phyloP scores from a whole-genome alignment of 2,329 filamentous ascomycete species.

The Penicillium psychrosexuale region DNA sequence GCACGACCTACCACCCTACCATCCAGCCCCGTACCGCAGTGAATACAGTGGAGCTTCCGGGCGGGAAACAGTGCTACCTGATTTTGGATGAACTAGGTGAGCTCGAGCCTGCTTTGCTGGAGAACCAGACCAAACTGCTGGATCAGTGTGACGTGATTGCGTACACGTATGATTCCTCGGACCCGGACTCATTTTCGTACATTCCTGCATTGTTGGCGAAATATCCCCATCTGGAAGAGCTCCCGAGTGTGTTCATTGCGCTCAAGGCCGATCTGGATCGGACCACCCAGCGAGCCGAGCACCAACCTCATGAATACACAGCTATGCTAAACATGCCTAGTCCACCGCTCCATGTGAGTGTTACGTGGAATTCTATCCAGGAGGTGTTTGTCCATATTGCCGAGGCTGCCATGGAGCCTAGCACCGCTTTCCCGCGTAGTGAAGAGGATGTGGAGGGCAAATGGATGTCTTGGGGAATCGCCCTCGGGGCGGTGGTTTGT shows the following conservation, averaged over 20 bases:
- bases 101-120: conserved; percentile 88
- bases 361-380: conserved; percentile 88
- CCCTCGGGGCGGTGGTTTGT: conserved; percentile 67
- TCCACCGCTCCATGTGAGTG: conserved; percentile 86
- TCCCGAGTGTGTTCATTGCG: conserved; percentile 88
- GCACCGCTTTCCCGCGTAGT: conserved; percentile 80
- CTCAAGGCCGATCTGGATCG: conserved; percentile 95
- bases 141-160: conserved; percentile 92
- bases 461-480: conserved; percentile 80
- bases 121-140: conserved; percentile 78
- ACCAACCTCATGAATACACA: conserved; percentile 90
- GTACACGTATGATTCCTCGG: conserved; percentile 94
- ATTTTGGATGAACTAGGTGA: conserved; percentile 95
- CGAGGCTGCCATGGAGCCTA: conserved; percentile 87
- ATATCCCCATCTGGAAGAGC: conserved; percentile 78
- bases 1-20: conserved; percentile 79
- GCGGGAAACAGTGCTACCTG: conserved; percentile 94
- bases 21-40: conserved; percentile 93
- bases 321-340: conserved; percentile 77
- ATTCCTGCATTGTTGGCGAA: conserved; percentile 76
- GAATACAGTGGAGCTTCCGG: conserved; percentile 92
- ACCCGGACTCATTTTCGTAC: conserved; percentile 92
- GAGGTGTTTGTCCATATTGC: conserved; percentile 91
- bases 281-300: conserved; percentile 87
- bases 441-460: conserved; percentile 78